These are phyloP conservation scores for Cardiospermum halicacabum DNA, from an alignment of 345 rosid genomes.

Conservation along the genomic window DNA sequence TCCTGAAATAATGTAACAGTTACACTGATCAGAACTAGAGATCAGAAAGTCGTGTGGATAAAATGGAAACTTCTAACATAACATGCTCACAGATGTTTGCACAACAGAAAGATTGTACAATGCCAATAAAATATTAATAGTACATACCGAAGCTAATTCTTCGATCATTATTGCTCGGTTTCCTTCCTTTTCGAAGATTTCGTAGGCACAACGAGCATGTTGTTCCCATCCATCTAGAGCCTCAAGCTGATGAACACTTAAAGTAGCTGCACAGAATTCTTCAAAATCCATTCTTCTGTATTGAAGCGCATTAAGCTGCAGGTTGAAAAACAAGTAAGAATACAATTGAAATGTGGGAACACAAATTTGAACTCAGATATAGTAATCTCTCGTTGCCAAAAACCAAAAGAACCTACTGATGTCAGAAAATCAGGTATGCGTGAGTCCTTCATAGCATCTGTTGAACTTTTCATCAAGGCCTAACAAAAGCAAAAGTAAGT, in stretches of 20 bases:
- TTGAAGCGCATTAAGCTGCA: conserved; percentile 82
- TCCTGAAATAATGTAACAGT: conserved; percentile 47
- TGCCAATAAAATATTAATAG: neutral
- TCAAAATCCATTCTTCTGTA: conserved; percentile 85
- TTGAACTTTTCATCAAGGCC: conserved; percentile 84
- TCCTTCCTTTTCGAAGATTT: conserved; percentile 89
- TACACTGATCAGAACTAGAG: neutral
- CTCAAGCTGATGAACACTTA: conserved; percentile 91
- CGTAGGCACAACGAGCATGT: conserved; percentile 86
- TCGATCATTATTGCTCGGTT: conserved; percentile 85
- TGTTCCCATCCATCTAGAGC: conserved; percentile 95
- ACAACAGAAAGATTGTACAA: neutral
- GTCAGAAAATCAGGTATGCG: conserved; percentile 80
- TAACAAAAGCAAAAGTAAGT: conserved; percentile 25
- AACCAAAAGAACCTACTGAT: conserved; percentile 44
- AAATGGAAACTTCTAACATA: neutral
- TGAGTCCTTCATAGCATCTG: conserved; percentile 94
- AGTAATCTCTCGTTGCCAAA: neutral
- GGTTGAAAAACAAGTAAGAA: conserved; percentile 8
- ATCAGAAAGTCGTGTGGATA: neutral
- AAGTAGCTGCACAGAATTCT: conserved; percentile 89
- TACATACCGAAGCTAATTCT: conserved; percentile 84
- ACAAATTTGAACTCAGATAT: neutral
- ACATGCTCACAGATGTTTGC: neutral
- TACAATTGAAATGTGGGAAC: conserved; percentile 5